Conservation (phyloP, 2,329 filamentous ascomycete genomes). For the Sphaerostilbella broomeana region DNA sequence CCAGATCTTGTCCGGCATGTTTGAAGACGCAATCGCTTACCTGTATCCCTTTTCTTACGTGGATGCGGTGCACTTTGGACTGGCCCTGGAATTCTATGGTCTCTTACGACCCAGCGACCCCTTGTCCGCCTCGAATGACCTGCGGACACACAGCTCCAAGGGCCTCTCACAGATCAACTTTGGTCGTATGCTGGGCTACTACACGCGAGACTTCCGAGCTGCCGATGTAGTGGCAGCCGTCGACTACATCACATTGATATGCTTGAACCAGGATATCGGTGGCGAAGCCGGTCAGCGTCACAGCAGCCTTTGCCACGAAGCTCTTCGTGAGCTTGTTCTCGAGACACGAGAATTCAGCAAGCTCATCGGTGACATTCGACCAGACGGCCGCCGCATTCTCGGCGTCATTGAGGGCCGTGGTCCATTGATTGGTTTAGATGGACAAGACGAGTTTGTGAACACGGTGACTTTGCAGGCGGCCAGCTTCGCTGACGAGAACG, state of each 20-base stretch:
- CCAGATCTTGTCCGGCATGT: slow-evolving; percentile 84
- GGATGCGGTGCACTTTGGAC: slow-evolving; percentile 89
- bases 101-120: slow-evolving; percentile 83
- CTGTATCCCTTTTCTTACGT: slow-evolving; percentile 88
- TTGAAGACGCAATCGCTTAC: slow-evolving; percentile 87
- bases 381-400: slow-evolving; percentile 76
- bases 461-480: slow-evolving; percentile 92
- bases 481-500: slow-evolving; percentile 87
- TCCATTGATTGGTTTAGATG: slow-evolving; percentile 69
- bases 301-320: slow-evolving; percentile 80
- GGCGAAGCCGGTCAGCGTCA: slow-evolving; percentile 71
- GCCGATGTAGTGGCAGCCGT: slow-evolving; percentile 84
- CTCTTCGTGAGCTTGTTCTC: slow-evolving; percentile 86
- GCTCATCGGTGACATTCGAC: slow-evolving; percentile 82
- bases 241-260: slow-evolving; percentile 88
- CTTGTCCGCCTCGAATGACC: slow-evolving; percentile 63
- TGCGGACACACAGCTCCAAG: slow-evolving; percentile 59
- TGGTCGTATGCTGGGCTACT: slow-evolving; percentile 86
- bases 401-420: slow-evolving; percentile 85
- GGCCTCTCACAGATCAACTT: slow-evolving; percentile 84
- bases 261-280: slow-evolving; percentile 77
- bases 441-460: slow-evolving; percentile 78
- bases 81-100: slow-evolving; percentile 83
- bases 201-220: slow-evolving; percentile 91
- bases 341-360: slow-evolving; percentile 95